phyloP scores from a whole-genome alignment of 1,284 basidiomycete species.

The Naganishia liquefaciens region DNA sequence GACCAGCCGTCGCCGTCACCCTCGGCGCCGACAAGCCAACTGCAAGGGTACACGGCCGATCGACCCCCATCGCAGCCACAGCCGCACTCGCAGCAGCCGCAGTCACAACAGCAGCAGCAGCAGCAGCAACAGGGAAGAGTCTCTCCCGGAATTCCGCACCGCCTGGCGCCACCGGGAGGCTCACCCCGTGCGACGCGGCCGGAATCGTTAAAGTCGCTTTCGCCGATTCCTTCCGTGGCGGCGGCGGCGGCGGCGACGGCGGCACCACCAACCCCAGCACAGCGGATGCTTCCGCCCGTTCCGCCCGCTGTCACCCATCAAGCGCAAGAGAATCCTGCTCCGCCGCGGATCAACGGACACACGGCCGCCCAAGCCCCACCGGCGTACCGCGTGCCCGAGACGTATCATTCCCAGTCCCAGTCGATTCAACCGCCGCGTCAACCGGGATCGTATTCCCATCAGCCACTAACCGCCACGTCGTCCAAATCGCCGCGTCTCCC shows the following conservation, averaged over 20 bases:
- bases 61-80: background rate
- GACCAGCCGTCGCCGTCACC: conserved; percentile 11
- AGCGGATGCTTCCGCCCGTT: conserved; percentile 14
- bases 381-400: conserved; percentile 16
- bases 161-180: background rate
- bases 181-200: background rate
- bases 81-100: background rate
- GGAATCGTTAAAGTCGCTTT: conserved; percentile 7
- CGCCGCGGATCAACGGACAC: background rate
- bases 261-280: too few species aligned
- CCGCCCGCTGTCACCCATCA: conserved; percentile 15
- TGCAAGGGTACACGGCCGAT: conserved; percentile 20
- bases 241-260: background rate
- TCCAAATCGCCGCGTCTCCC: conserved; percentile 12
- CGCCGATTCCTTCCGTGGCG: background rate
- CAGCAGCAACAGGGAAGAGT: background rate
- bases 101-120: background rate
- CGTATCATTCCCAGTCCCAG: conserved; percentile 3
- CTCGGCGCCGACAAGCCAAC: background rate
- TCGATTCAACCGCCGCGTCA: background rate
- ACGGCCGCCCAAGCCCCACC: background rate
- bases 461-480: conserved; percentile 15
- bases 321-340: too few species aligned
- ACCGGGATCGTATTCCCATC: conserved; percentile 24
- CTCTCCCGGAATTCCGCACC: background rate